Evolutionary conservation across 805 yeast species (phyloP), one percentile per base, ranked within the genome.

Genomic region (Wickerhamomyces queroliae): DNA sequence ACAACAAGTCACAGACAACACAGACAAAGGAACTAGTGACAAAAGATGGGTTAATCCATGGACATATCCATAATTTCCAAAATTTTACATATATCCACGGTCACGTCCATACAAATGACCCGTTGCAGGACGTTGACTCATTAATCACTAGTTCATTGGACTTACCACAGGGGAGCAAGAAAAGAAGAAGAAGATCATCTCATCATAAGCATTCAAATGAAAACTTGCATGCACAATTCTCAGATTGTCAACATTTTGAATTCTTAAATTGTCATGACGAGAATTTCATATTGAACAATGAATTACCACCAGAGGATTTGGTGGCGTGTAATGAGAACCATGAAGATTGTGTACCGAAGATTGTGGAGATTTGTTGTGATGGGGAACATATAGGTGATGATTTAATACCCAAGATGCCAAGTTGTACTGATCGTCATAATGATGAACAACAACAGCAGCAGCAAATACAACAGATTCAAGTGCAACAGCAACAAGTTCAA

Each of bases 41-140:
- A 5, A 40, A 24, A 5, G 76, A 72, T 42, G 83, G 83, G 17
- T 65, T 73, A n/a, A 78, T 78, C 15, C 85, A 78, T 57, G 85
- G 85, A 3, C 85, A 78, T 49, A 76, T 78, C 17, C 84, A 78
- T 57, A 76, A 74, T 49, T 80, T 75, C 52, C 66, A 70, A 41
- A 77, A 75, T 49, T 72, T 78, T 50, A 76, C 82, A 7, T 78
- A 77, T 48, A 76, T 78, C 26, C 84, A 78, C 52, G 85, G 85
- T n/a, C 85, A 78, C 51, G 72, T 78, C 23, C 85, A 78, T 50
- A 75, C 58, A 12, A 51, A 50, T 39, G 55, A 54, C 20, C 18
- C 33, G 10, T 21, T 24, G 9, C 26, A 32, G 13, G 17, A 26
- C 30, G 13, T 12, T 7, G 9, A 27, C 7, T 21, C 20, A 19